These are phyloP conservation scores for Monosporozyma aquatica DNA, from an alignment of 805 yeast genomes.

Conservation along the genomic window DNA sequence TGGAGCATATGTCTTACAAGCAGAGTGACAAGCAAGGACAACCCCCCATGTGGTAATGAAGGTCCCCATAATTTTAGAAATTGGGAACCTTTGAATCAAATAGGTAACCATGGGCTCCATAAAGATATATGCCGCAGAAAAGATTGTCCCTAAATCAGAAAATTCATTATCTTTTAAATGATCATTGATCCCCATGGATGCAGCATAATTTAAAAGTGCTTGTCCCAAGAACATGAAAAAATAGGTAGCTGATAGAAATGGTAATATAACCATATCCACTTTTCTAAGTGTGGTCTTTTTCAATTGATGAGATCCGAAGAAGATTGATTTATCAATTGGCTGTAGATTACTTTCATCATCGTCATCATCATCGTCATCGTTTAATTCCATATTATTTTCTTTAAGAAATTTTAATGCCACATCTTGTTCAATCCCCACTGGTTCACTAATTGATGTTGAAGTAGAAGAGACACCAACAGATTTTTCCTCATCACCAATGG, in stretches of 20 bases:
- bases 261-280: slow-evolving; percentile 40
- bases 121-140: slow-evolving; percentile 45
- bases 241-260: slow-evolving; percentile 44
- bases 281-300: slow-evolving; percentile 25
- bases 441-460: not conserved
- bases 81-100: slow-evolving; percentile 43
- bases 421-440: slow-evolving; percentile 14
- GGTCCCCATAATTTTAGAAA: slow-evolving; percentile 40
- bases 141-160: slow-evolving; percentile 44
- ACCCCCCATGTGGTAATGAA: slow-evolving; percentile 48
- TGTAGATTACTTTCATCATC: not conserved
- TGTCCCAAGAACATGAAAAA: slow-evolving; percentile 55
- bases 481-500: not conserved
- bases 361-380: not conserved
- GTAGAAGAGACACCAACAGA: not conserved
- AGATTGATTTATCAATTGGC: slow-evolving; percentile 6
- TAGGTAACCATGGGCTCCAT: slow-evolving; percentile 43
- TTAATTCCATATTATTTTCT: slow-evolving; percentile 5
- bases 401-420: slow-evolving; percentile 19
- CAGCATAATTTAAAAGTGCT: slow-evolving; percentile 48
- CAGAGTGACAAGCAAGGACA: slow-evolving; percentile 42
- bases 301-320: slow-evolving; percentile 21
- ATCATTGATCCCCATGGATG: slow-evolving; percentile 52
- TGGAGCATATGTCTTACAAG: slow-evolving; percentile 42
- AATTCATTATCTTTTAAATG: slow-evolving; percentile 41